Base-by-base conservation (phyloP, 352 stramenopile species). In the Thalassiosira pacifica region DNA sequence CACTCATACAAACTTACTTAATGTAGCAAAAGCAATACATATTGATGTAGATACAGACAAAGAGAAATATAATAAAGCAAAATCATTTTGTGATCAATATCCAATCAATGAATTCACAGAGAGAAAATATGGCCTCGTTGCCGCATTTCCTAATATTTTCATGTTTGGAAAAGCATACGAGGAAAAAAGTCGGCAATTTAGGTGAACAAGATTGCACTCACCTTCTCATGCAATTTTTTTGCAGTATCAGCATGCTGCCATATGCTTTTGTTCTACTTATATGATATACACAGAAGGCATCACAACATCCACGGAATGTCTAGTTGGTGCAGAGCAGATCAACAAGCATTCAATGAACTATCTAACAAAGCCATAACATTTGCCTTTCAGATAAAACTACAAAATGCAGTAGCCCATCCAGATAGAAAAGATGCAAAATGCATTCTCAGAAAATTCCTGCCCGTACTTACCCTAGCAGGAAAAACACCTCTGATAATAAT, bases 21-120 rank as follows among this genome's bases (percentile, higher is more conserved):
- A 81, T 76, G 69, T 64, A 61, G 78, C 78, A 64, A 64, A 86
- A 32, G 66, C 71, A 31, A 64, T 86, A 13, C 48, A 52, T 18
- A 6, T 81, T 0, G 24, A 80, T 74, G 63, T 86, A 22, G 34
- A 67, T 34, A 34, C n/a, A 61, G 70, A 86, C 11, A 71, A 34
- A 59, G 53, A 76, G 27, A 29, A 79, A 65, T 85, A 85, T 55
- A 60, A 69, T 31, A 42, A 42, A 27, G 19, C 27, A 16, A 85
- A 40, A 27, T 85, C 77, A 42, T 63, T 34, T 45, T 16, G 78
- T 34, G 27, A 34, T 0, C 19, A 71, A 52, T 53, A 70, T 22
- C 78, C 78, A 48, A 61, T 86, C 9, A 80, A 81, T 67, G 78
- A 86, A 52, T 86, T 86, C 53, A 32, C 19, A 22, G 19, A 59